Conservation (phyloP, 768 basidiomycete genomes). For the Trametes meyenii region DNA sequence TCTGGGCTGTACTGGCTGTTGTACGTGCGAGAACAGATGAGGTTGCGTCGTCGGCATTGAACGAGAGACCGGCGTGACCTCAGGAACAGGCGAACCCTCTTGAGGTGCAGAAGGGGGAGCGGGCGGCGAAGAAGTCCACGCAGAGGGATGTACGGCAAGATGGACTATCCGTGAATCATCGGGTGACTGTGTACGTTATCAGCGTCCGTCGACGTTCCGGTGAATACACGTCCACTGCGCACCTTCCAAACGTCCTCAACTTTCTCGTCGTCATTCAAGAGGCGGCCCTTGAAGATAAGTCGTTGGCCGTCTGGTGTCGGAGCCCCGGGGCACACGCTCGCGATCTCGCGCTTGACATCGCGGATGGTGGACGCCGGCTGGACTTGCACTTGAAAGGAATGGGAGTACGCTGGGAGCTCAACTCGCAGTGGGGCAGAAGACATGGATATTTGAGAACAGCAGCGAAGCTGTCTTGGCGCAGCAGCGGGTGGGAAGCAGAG, state of each 20-base stretch:
- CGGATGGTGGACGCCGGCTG: conserved; percentile 51
- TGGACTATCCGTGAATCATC: conserved; percentile 68
- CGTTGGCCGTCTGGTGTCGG: conserved; percentile 74
- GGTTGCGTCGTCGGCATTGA: conserved; percentile 5
- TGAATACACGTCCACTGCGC: conserved; percentile 25
- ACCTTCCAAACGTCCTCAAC: conserved; percentile 75
- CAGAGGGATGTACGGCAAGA: conserved; percentile 78
- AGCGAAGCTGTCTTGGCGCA: conserved; percentile 8
- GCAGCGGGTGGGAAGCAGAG: not conserved
- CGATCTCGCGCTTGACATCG: conserved; percentile 72
- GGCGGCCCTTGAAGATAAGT: conserved; percentile 75
- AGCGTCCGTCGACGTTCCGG: conserved; percentile 15
- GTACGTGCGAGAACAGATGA: not conserved
- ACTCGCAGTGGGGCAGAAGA: conserved; percentile 51
- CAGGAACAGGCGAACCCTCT: not conserved
- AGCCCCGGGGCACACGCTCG: conserved; percentile 57
- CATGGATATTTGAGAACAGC: conserved; percentile 17
- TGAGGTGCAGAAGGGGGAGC: conserved; percentile 25
- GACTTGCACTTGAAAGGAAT: conserved; percentile 63
- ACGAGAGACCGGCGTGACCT: not conserved
- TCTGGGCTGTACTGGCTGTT: not conserved
- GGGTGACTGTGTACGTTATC: conserved; percentile 42
- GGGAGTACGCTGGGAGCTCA: conserved; percentile 75
- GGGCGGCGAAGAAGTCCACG: conserved; percentile 65
- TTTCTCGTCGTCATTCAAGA: conserved; percentile 64